Evolutionary conservation across 805 yeast species (phyloP).

Genomic region (Sugiyamaella valdiviana): DNA sequence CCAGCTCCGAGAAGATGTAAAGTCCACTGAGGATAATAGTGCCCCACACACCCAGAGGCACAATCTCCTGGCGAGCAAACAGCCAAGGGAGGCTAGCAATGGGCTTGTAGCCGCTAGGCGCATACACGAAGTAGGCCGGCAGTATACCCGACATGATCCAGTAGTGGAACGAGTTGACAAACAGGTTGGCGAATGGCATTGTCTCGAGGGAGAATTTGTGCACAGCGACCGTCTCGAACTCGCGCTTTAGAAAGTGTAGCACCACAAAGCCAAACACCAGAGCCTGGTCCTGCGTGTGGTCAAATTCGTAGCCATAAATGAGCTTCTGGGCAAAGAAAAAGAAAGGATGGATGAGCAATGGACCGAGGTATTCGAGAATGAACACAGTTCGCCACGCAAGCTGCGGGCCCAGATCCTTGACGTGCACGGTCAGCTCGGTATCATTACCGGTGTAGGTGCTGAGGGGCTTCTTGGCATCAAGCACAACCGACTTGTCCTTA

Average conservation of each 20-base stretch:
- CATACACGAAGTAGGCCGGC: constrained; percentile 46
- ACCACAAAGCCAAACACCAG: constrained; percentile 51
- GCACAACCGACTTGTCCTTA: constrained; percentile 36
- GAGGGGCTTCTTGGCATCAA: constrained; percentile 42
- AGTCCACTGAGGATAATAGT: constrained; percentile 14
- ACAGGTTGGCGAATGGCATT: constrained; percentile 83
- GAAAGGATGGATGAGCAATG: constrained; percentile 70
- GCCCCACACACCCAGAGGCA: constrained; percentile 10
- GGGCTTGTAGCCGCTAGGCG: constrained; percentile 33
- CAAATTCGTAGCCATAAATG: constrained; percentile 32
- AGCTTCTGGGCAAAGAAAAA: constrained; percentile 43
- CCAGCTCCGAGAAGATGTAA: constrained; percentile 51
- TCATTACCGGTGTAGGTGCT: constrained; percentile 39
- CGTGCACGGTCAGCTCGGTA: constrained; percentile 42
- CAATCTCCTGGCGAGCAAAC: constrained; percentile 21
- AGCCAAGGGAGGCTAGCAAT: constrained; percentile 10
- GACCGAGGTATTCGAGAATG: constrained; percentile 83
- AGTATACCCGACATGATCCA: constrained; percentile 81
- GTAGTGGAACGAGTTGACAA: constrained; percentile 86
- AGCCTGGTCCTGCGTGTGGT: constrained; percentile 48
- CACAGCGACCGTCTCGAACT: constrained; percentile 74
- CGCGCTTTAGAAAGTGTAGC: constrained; percentile 82
- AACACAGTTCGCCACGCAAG: constrained; percentile 90
- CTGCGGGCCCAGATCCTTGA: constrained; percentile 91
- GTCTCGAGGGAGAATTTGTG: constrained; percentile 85